A percentile compares a stretch with the other conserved stretches of the same genome.
Evolutionary conservation across 2,329 filamentous ascomycete genomes (phyloP).

Genomic region (Fusarium pseudograminearum): DNA sequence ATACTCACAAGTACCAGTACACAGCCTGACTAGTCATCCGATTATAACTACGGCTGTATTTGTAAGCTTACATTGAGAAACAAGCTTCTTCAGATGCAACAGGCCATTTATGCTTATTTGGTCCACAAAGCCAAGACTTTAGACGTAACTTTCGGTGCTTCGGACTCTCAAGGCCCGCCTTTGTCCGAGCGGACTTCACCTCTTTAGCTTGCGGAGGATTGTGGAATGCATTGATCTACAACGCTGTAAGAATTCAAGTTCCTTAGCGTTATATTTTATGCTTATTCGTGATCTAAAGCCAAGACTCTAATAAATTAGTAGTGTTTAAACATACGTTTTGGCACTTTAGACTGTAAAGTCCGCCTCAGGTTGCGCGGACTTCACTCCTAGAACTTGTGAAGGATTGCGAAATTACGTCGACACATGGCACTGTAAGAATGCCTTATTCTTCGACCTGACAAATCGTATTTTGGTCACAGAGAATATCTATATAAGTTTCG

Average conservation of each 20-base stretch:
- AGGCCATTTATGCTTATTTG: constrained; percentile 27
- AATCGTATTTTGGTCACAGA: background rate
- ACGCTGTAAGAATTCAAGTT: background rate
- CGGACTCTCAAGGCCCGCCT: constrained; percentile 19
- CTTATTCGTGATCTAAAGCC: constrained; percentile 22
- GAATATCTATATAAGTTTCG: constrained; percentile 7
- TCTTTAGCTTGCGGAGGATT: background rate
- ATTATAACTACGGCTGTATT: constrained; percentile 2
- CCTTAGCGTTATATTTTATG: constrained; percentile 1
- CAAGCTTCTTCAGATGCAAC: background rate
- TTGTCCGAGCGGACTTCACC: constrained; percentile 4
- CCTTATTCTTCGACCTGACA: background rate
- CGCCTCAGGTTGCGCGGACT: background rate
- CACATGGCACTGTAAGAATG: background rate
- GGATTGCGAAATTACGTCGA: background rate
- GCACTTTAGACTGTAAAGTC: constrained; percentile 17
- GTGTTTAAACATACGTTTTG: background rate
- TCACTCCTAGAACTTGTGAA: background rate
- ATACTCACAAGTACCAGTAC: background rate
- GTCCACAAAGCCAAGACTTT: constrained; percentile 13
- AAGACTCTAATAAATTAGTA: background rate
- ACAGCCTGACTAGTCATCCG: background rate
- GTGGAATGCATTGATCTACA: background rate
- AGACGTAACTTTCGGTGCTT: background rate
- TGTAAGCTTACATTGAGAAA: constrained; percentile 9